Conservation (phyloP, 257 asterid species). For the Plectranthus barbatus region DNA sequence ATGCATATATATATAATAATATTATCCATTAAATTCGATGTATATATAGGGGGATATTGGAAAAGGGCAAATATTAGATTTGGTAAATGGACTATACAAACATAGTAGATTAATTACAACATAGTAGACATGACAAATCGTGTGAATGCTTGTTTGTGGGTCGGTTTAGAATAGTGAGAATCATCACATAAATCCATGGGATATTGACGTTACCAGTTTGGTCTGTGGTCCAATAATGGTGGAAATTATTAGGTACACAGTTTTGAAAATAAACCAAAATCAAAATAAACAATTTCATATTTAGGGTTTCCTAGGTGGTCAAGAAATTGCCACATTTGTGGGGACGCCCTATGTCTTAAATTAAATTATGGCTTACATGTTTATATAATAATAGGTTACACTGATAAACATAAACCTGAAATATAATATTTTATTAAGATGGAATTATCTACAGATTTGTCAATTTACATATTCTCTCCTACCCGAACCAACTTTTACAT, state of each 20-base stretch:
- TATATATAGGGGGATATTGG: too few relatives aligned
- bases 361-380: too few relatives aligned
- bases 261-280: neutral
- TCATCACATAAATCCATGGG: slow-evolving; percentile 7
- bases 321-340: neutral
- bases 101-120: too few relatives aligned
- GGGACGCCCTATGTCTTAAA: neutral
- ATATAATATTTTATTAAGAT: too few relatives aligned
- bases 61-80: too few relatives aligned
- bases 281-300: neutral
- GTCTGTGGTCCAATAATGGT: slow-evolving; percentile 8
- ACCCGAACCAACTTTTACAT: too few relatives aligned
- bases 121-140: neutral
- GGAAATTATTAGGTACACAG: neutral
- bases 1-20: too few relatives aligned
- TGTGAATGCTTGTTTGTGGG: slow-evolving; percentile 14
- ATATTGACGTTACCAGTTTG: neutral
- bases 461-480: too few relatives aligned
- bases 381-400: too few relatives aligned
- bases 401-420: too few relatives aligned
- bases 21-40: neutral
- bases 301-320: neutral
- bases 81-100: too few relatives aligned
- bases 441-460: too few relatives aligned
- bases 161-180: slow-evolving; percentile 10